phyloP scores from a whole-genome alignment of 2,329 filamentous ascomycete species.

The Gnomoniopsis sp. region DNA sequence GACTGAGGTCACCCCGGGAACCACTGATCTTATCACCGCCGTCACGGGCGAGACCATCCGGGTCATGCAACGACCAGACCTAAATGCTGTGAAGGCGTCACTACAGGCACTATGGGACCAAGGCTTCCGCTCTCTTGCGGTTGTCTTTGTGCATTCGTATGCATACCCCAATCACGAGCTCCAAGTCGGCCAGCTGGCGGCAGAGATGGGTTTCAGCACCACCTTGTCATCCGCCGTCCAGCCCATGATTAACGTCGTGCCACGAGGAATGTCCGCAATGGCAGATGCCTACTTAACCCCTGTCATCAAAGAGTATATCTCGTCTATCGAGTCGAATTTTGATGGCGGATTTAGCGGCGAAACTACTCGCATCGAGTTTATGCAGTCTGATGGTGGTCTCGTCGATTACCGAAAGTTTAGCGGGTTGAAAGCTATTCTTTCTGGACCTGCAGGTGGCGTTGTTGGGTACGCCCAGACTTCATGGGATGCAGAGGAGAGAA shows the following conservation, averaged over 20 bases:
- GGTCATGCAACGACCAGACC: slow-evolving; percentile 8
- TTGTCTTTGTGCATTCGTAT: slow-evolving; percentile 74
- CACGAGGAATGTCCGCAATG: slow-evolving; percentile 39
- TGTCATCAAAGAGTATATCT: slow-evolving; percentile 37
- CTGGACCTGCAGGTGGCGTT: slow-evolving; percentile 73
- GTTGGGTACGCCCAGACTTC: slow-evolving; percentile 73
- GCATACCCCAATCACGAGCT: slow-evolving; percentile 59
- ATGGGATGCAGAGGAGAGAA: slow-evolving; percentile 64
- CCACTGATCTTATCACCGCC: slow-evolving; percentile 7
- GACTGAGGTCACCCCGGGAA: not conserved
- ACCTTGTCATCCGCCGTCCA: slow-evolving; percentile 35
- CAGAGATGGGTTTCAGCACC: slow-evolving; percentile 38
- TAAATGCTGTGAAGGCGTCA: not conserved
- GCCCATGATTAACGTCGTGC: slow-evolving; percentile 43
- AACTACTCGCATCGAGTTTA: slow-evolving; percentile 62
- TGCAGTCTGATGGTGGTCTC: slow-evolving; percentile 59
- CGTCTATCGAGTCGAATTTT: slow-evolving; percentile 33
- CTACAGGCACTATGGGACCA: slow-evolving; percentile 9
- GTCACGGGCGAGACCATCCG: slow-evolving; percentile 14
- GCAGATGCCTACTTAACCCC: slow-evolving; percentile 43
- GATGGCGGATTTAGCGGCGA: slow-evolving; percentile 30
- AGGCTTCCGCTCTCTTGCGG: slow-evolving; percentile 46
- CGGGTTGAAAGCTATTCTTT: slow-evolving; percentile 67
- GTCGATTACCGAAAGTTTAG: slow-evolving; percentile 61
- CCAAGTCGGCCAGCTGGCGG: slow-evolving; percentile 32